Evolutionary conservation across 2,329 filamentous ascomycete genomes (phyloP), one percentile per base, ranked within the genome.

Genomic region (Diaporthe sp.): DNA sequence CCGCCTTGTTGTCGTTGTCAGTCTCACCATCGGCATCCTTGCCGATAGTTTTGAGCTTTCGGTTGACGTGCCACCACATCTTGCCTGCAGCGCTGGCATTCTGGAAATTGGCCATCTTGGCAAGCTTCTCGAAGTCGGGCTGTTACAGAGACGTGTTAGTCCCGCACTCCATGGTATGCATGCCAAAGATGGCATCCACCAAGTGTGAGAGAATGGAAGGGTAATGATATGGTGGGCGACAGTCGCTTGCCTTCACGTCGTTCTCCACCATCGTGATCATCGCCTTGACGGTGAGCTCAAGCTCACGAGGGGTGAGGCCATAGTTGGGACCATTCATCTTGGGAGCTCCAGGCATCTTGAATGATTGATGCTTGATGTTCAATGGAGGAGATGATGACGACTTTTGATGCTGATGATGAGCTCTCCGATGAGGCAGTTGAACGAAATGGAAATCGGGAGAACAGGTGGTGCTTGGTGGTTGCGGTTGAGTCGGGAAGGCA

Each of bases 121-220:
- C 42, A 22, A 74, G 73, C 65, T 51, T 60, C 39, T 71, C n/a
- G 20, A 17, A 70, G 47, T 72, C 34, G 37, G 65, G 63, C 57
- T 70, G 31, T 31, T 31, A 31, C 31, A 31, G 31, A 31, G 31
- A 31, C 31, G 31, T 31, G 31, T 68, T 28, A 68, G 47, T 25
- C 63, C 17, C 5, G 8, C 63, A 25, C 6, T 13, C 13, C 4
- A 15, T 4, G 15, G 1, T 0, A 17, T n/a, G 8, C 7, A 20
- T 28, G 8, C 12, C 5, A 7, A 22, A 17, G 12, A 51, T 39
- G 20, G 31, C 1, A 15, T 28, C 31, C 4, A 28, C 4, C n/a
- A 17, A 57, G 25, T 5, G 28, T 17, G 25, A 4, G 28, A 20
- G 13, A 15, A 39, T 4, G n/a, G 20, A 25, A 8, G 17, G 9